phyloP scores from a whole-genome alignment of 163 green algal genomes.

The Chlorella variabilis region DNA sequence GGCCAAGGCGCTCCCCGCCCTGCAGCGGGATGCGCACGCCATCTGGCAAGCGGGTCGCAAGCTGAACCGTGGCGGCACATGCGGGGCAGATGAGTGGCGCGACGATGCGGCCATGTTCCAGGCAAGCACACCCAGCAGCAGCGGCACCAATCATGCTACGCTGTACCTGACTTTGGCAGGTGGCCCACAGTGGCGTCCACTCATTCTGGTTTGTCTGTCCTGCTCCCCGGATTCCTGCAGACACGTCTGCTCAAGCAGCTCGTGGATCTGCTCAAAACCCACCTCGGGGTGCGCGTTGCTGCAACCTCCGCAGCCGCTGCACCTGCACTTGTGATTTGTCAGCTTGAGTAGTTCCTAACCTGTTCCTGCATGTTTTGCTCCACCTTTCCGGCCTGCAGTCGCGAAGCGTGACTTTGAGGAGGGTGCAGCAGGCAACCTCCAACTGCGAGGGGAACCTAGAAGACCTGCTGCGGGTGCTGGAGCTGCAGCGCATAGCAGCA shows the following conservation, averaged over 20 bases:
- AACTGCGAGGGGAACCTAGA: neutral
- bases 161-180: no score
- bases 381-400: no score
- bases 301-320: neutral
- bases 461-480: conserved; percentile 15
- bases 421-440: neutral
- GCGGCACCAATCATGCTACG: no score
- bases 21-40: conserved; percentile 1
- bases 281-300: conserved; percentile 4
- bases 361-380: no score
- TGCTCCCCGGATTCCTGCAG: conserved; percentile 25
- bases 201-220: neutral
- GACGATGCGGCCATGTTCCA: no score
- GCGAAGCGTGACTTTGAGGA: neutral
- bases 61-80: no score
- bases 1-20: neutral
- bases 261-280: conserved; percentile 27
- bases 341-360: neutral
- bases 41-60: no score
- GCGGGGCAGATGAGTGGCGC: no score
- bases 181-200: neutral
- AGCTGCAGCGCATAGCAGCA: conserved; percentile 20
- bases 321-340: no score
- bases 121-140: no score
- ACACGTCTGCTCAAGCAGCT: conserved; percentile 4